Base-by-base conservation (phyloP, 306 rosid genomes). In the Hippophae gyantsensis region DNA sequence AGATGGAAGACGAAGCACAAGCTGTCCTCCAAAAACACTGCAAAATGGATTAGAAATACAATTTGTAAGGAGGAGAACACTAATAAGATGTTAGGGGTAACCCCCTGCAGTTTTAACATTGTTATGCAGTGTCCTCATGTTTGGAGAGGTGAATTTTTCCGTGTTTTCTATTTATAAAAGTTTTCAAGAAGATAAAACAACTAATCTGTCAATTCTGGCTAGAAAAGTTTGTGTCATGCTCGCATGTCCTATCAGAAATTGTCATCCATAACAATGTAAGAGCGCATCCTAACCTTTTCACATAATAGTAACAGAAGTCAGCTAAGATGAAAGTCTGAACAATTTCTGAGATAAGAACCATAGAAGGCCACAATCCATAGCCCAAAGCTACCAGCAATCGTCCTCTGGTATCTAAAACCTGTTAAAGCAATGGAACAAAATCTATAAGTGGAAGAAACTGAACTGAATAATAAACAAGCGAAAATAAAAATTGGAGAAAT, bases 1-100 rank as follows among this genome's bases (percentile, higher is more conserved):
- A 10, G 97, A 89, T 8, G 97, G 95, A 54, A 89, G 94, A 43
- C 94, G 93, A 10, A 89, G 84, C 63, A 89, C 95, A 43, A 89
- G 95, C 81, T 86, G 95, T 58, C 97, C 97, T 42, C 97, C 97
- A 9, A 89, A 73, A 65, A 89, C 97, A 69, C 97, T 89, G 88
- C 79, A 56, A 74, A 58, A 32, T 25, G 27, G 38, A 32, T 32
- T 32, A 32, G 4, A 32, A 32, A 32, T 32, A 32, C 58, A 57
- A n/a, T 5, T 43, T 18, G 5, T 25, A 55, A 10, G 46, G 7
- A 7, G 6, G 48, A 42, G 5, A 32, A 4, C 38, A 32, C 38
- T 4, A 4, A 32, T 32, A 32, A 32, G 38, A 32, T 32, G 38
- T 4, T 32, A 32, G 38, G 38, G 38, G 38, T 32, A 32, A 2